phyloP scores from a whole-genome alignment of 352 stramenopile species.

The Phytophthora cactorum region DNA sequence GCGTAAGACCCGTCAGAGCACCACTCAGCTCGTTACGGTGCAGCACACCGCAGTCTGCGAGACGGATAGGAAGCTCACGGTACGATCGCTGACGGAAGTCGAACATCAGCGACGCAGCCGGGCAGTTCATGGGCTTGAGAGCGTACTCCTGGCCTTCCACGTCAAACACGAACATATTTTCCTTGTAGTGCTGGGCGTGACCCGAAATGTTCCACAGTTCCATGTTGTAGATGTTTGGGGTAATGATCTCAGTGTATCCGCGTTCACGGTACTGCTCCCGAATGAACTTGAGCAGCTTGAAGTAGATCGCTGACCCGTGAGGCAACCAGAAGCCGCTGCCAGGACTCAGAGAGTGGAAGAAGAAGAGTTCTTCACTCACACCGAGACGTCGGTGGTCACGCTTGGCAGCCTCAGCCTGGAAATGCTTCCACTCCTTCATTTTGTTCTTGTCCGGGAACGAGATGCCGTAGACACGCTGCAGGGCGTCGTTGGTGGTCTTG shows the following conservation, averaged over 20 bases:
- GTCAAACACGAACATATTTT: constrained; percentile 99
- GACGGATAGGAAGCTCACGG: constrained; percentile 96
- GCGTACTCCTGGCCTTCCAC: constrained; percentile 94
- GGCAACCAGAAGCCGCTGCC: constrained; percentile 97
- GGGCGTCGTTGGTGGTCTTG: constrained; percentile 96
- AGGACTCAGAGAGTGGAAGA: constrained; percentile 93
- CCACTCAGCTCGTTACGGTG: constrained; percentile 97
- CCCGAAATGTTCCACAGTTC: constrained; percentile 97
- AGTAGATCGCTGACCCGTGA: constrained; percentile 97
- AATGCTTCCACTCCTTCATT: constrained; percentile 98
- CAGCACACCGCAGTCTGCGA: constrained; percentile 98
- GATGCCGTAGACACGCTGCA: constrained; percentile 98
- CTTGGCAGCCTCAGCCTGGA: constrained; percentile 96
- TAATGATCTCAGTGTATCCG: constrained; percentile 95
- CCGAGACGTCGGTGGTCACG: constrained; percentile 96
- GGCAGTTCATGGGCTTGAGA: constrained; percentile 99
- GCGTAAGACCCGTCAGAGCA: constrained; percentile 96
- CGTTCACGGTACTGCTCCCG: constrained; percentile 78
- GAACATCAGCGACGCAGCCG: constrained; percentile 99
- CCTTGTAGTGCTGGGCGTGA: constrained; percentile 98
- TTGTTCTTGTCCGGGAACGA: constrained; percentile 98
- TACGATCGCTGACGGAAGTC: constrained; percentile 93
- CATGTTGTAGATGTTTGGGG: constrained; percentile 98
- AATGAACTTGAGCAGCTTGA: constrained; percentile 98
- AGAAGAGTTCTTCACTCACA: constrained; percentile 95